Conservation (phyloP, 495 filamentous ascomycete genomes). For the Penicillium paradoxum region DNA sequence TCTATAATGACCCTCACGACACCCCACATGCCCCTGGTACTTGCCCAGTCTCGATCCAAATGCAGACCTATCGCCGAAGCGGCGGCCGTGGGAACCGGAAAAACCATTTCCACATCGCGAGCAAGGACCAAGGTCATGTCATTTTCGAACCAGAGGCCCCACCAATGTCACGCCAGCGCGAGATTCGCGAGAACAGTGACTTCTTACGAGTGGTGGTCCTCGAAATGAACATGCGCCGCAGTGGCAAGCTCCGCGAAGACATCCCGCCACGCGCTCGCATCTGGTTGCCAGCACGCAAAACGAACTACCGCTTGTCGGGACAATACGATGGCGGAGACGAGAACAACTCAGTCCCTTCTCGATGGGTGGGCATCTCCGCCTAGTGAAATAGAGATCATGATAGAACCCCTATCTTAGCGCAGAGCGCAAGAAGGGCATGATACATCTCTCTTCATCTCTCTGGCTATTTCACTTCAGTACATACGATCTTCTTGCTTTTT, state of each 20-base stretch:
- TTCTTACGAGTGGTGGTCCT: conserved; percentile 92
- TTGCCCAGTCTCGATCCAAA: conserved; percentile 75
- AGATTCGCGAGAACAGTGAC: conserved; percentile 87
- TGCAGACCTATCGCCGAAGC: conserved; percentile 69
- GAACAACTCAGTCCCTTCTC: conserved; percentile 30
- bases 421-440: conserved; percentile 9
- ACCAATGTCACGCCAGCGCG: conserved; percentile 67
- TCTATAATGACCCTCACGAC: conserved; percentile 44
- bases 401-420: conserved; percentile 6
- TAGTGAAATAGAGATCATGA: conserved; percentile 7
- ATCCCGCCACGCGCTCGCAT: conserved; percentile 77
- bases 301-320: conserved; percentile 22
- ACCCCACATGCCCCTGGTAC: conserved; percentile 25
- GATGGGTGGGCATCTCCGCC: conserved; percentile 42
- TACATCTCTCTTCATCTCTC: background rate
- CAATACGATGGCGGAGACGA: conserved; percentile 35
- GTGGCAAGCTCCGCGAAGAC: conserved; percentile 82
- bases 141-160: conserved; percentile 42
- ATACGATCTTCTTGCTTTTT: conserved; percentile 10
- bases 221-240: conserved; percentile 95
- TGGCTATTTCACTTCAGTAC: conserved; percentile 8
- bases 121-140: conserved; percentile 31
- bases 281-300: conserved; percentile 80
- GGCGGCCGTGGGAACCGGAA: conserved; percentile 32
- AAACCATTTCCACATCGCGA: conserved; percentile 29